These are phyloP conservation scores for Russula olivacea DNA, from an alignment of 768 basidiomycete genomes.

Conservation along the genomic window DNA sequence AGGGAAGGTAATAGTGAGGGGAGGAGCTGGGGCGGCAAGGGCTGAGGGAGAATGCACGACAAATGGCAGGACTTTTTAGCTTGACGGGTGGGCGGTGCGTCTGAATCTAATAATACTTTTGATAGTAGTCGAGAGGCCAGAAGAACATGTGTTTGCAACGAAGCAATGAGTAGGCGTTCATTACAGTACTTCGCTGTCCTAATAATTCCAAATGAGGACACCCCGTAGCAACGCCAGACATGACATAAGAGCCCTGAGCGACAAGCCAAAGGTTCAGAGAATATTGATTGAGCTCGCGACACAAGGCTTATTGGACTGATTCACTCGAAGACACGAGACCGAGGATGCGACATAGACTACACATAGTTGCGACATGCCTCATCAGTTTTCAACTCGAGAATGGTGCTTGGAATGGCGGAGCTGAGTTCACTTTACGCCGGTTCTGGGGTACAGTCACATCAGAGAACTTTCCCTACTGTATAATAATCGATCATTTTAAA, in stretches of 20 bases:
- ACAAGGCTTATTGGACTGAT: not conserved
- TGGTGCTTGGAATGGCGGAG: not conserved
- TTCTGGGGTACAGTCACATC: not conserved
- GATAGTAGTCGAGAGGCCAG: not conserved
- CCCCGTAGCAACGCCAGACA: not conserved
- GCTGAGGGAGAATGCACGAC: not conserved
- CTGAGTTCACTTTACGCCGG: not conserved
- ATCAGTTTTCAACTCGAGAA: not conserved
- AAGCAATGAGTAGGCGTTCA: not conserved
- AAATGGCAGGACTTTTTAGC: not conserved
- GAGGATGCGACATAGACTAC: not conserved
- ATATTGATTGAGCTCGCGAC: not conserved
- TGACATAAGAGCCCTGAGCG: not conserved
- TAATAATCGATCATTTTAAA: not conserved
- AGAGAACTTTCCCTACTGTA: not conserved
- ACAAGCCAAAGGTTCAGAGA: not conserved
- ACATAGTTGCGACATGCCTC: not conserved
- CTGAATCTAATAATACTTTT: not conserved
- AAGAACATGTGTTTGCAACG: not conserved
- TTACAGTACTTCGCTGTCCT: not conserved
- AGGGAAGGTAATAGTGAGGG: not conserved
- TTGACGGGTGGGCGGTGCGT: not conserved
- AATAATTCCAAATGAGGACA: not conserved
- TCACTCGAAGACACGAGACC: not conserved
- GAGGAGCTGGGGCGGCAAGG: not conserved